Evolutionary conservation across 371 early-diverging fungal genomes (phyloP).

Genomic region (Nematocida ausubeli): DNA sequence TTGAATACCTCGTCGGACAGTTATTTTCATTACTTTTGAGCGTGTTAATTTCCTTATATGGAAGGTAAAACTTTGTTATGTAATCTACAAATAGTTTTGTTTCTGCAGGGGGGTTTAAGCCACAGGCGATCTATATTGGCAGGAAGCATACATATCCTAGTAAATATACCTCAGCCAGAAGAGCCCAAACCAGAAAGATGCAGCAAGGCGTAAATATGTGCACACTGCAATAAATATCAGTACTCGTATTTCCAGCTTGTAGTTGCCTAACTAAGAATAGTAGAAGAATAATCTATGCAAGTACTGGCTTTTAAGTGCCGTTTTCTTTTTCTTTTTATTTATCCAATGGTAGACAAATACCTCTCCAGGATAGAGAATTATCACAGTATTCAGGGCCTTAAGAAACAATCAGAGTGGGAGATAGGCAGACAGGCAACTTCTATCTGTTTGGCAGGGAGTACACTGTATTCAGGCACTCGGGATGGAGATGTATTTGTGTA

Average conservation of each 20-base stretch:
- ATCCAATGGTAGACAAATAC: slow-evolving; percentile 1
- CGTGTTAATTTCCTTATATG: slow-evolving; percentile 35
- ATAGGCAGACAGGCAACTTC: neutral
- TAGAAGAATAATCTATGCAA: too few relatives aligned
- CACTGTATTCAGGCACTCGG: slow-evolving; percentile 2
- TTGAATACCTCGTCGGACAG: neutral
- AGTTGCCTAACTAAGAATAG: too few relatives aligned
- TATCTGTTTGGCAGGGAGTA: neutral
- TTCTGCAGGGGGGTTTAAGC: slow-evolving; percentile 25
- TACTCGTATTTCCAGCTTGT: too few relatives aligned
- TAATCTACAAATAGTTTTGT: slow-evolving; percentile 27
- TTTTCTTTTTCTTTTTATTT: too few relatives aligned
- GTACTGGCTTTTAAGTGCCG: too few relatives aligned
- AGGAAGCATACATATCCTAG: too few relatives aligned
- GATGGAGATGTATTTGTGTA: slow-evolving; percentile 44
- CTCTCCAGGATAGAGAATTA: slow-evolving; percentile 7
- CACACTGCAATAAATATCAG: too few relatives aligned
- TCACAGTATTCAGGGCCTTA: neutral
- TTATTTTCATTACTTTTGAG: slow-evolving; percentile 16
- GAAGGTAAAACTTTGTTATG: slow-evolving; percentile 35
- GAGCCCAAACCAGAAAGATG: too few relatives aligned
- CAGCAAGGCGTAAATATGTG: too few relatives aligned
- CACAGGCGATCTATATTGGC: too few relatives aligned
- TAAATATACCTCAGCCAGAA: too few relatives aligned
- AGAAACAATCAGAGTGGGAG: neutral